These are phyloP conservation scores for Globisporangium okanoganense DNA, from an alignment of 352 stramenopile genomes.

Conservation along the genomic window DNA sequence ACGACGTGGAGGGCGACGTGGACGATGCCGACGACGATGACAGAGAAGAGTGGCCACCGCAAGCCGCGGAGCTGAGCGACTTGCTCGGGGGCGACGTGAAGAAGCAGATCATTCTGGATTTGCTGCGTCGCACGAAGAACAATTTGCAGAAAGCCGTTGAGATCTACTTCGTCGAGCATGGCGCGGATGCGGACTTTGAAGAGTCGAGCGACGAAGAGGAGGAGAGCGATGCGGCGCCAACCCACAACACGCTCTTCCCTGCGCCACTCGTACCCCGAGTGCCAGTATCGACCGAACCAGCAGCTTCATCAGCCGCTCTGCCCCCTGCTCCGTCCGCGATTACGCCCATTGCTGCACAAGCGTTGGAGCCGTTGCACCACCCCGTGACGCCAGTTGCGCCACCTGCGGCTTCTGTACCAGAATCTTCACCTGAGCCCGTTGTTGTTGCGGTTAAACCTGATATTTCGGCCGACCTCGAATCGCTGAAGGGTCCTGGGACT, in stretches of 20 bases:
- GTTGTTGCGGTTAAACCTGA: slow-evolving; percentile 17
- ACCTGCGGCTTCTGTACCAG: neutral
- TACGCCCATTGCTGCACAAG: slow-evolving; percentile 46
- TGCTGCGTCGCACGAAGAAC: slow-evolving; percentile 63
- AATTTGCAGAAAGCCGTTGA: slow-evolving; percentile 78
- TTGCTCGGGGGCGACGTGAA: slow-evolving; percentile 67
- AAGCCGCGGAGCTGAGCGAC: slow-evolving; percentile 61
- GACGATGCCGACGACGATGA: slow-evolving; percentile 27
- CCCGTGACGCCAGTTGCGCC: slow-evolving; percentile 13
- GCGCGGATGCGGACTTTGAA: slow-evolving; percentile 32
- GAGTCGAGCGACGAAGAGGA: slow-evolving; percentile 46
- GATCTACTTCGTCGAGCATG: slow-evolving; percentile 74
- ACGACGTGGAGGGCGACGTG: slow-evolving; percentile 47
- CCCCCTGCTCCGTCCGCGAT: slow-evolving; percentile 34
- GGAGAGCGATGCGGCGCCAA: slow-evolving; percentile 10
- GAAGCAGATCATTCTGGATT: slow-evolving; percentile 41
- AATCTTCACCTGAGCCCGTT: neutral
- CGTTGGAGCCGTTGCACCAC: slow-evolving; percentile 48
- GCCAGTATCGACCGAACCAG: slow-evolving; percentile 9
- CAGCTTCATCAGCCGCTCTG: slow-evolving; percentile 29
- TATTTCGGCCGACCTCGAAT: slow-evolving; percentile 30
- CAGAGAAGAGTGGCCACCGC: slow-evolving; percentile 29
- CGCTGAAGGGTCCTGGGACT: slow-evolving; percentile 52
- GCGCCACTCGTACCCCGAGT: slow-evolving; percentile 18
- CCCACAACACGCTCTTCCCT: slow-evolving; percentile 27